Conservation (phyloP, 1,139 yeast species). For the Tardiomyces blankii region DNA sequence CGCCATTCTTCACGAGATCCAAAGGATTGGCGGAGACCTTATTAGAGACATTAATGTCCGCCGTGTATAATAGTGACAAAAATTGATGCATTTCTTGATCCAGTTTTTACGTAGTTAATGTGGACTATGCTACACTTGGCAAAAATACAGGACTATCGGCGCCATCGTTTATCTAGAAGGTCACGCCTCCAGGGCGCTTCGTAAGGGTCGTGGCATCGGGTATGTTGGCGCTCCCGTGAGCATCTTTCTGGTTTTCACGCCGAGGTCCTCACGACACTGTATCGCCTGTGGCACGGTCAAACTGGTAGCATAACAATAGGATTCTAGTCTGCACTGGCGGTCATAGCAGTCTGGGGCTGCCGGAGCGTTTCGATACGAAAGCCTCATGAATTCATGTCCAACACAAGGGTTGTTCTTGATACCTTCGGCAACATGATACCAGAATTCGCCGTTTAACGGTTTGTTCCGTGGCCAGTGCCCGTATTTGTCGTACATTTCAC, state of each 20-base stretch:
- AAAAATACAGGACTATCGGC: too few relatives aligned
- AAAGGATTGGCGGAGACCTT: slow-evolving; percentile 63
- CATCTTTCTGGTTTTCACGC: too few relatives aligned
- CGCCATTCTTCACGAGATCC: slow-evolving; percentile 65
- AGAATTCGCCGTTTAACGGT: slow-evolving; percentile 21
- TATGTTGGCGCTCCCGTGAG: slow-evolving; percentile 14
- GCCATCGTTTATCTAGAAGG: too few relatives aligned
- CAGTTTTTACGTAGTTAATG: not conserved
- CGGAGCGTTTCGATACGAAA: slow-evolving; percentile 31
- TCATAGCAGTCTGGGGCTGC: not conserved
- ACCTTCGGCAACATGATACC: slow-evolving; percentile 20
- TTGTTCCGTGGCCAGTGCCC: slow-evolving; percentile 19
- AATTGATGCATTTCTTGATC: not conserved
- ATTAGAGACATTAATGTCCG: slow-evolving; percentile 12
- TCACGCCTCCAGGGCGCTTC: slow-evolving; percentile 7
- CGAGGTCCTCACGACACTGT: slow-evolving; percentile 4
- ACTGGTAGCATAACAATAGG: not conserved
- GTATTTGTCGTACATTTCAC: slow-evolving; percentile 15
- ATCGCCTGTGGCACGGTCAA: slow-evolving; percentile 1
- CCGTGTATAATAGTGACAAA: slow-evolving; percentile 1
- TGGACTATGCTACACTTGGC: too few relatives aligned
- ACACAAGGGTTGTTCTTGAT: slow-evolving; percentile 27
- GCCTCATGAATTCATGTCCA: slow-evolving; percentile 38
- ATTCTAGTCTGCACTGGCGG: not conserved
- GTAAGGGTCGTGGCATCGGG: slow-evolving; percentile 20